A percentile compares a stretch with the other conserved stretches of the same genome.
phyloP scores from a whole-genome alignment of 2,329 filamentous ascomycete species.

The Trichoderma atroviride region DNA sequence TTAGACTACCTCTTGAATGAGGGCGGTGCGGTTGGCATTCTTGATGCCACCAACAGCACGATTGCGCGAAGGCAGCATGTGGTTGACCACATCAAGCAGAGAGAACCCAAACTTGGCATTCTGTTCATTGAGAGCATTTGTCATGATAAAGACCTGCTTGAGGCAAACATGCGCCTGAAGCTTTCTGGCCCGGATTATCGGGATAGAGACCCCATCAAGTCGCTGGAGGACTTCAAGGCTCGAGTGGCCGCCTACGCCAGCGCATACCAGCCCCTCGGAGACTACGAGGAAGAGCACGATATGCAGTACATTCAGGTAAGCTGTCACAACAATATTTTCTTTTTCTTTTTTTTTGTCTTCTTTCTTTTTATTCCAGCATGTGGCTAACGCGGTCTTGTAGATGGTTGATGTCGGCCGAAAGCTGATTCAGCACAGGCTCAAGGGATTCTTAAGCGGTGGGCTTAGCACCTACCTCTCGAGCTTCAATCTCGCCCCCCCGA shows the following conservation, averaged over 20 bases:
- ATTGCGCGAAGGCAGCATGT: constrained; percentile 80
- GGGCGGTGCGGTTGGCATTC: constrained; percentile 87
- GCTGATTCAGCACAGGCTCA: constrained; percentile 84
- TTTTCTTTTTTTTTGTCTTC: neutral
- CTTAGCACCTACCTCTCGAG: constrained; percentile 95
- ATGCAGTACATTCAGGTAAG: constrained; percentile 86
- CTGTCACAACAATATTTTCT: neutral
- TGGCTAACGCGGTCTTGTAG: constrained; percentile 43
- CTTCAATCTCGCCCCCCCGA: constrained; percentile 91
- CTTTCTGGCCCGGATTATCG: constrained; percentile 95
- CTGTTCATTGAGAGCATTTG: constrained; percentile 96
- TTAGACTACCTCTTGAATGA: constrained; percentile 82
- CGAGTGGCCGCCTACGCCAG: constrained; percentile 92
- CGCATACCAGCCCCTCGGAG: constrained; percentile 86
- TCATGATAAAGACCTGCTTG: constrained; percentile 78
- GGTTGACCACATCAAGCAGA: constrained; percentile 77
- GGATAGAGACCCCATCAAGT: constrained; percentile 84
- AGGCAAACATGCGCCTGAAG: constrained; percentile 97
- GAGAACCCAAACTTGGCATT: constrained; percentile 86
- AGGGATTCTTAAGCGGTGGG: constrained; percentile 87
- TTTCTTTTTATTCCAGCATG: neutral
- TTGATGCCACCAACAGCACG: constrained; percentile 97
- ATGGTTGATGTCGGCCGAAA: constrained; percentile 98
- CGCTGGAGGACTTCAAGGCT: constrained; percentile 87
- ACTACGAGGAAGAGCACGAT: constrained; percentile 86